Conservation (phyloP, 208 protist genomes). For the Acanthamoeba triangularis region DNA sequence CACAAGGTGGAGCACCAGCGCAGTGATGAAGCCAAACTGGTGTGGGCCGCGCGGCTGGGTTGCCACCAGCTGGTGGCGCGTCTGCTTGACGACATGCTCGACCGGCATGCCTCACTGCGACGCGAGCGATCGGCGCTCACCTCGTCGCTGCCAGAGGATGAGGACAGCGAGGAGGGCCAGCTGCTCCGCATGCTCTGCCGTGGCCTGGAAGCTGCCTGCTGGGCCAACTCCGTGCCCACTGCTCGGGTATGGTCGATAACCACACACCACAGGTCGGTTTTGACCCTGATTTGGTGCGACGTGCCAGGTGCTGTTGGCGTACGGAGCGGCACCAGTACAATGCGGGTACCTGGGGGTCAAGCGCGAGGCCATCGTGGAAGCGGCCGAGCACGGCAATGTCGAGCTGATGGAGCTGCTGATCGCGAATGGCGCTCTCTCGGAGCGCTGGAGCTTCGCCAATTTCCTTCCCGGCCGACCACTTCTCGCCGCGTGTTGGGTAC, state of each 20-base stretch:
- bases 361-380: conserved; percentile 19
- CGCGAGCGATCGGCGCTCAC: not conserved
- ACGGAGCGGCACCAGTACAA: not conserved
- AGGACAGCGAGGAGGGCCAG: not conserved
- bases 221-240: not conserved
- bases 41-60: not conserved
- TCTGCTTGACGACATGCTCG: not conserved
- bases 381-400: not conserved
- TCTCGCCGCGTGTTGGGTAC: conserved; percentile 21
- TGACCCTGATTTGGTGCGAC: not conserved
- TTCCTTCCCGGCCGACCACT: not conserved
- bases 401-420: conserved; percentile 43
- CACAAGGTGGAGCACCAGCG: not conserved
- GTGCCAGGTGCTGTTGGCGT: not conserved
- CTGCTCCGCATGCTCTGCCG: conserved; percentile 29
- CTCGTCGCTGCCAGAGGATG: not conserved
- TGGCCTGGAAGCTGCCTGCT: not conserved
- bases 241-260: not conserved
- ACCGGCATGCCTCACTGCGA: not conserved
- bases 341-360: conserved; percentile 29
- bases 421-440: not conserved
- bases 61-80: not conserved
- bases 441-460: not conserved
- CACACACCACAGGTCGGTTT: not conserved
- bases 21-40: not conserved